Percentiles rank a stretch among this genome's conserved stretches.
phyloP scores from a whole-genome alignment of 108 stramenopile genomes.

The Licmophora abbreviata region DNA sequence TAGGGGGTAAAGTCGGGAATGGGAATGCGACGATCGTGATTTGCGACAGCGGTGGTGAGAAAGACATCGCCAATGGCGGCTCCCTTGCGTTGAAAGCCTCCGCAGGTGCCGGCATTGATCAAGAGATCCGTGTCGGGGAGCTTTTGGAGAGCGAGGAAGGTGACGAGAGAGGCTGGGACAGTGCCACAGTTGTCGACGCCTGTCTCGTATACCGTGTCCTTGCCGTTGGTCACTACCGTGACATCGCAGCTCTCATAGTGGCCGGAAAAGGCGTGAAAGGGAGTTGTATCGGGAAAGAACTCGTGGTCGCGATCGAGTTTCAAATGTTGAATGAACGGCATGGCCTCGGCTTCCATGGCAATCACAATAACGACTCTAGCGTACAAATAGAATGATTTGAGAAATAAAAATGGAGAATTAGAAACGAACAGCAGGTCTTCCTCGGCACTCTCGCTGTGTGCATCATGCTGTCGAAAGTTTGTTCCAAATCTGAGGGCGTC shows the following conservation, averaged over 20 bases:
- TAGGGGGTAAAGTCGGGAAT: slow-evolving; percentile 89
- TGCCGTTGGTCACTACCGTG: slow-evolving; percentile 89
- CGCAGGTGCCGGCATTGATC: slow-evolving; percentile 95
- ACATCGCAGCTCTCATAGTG: slow-evolving; percentile 67
- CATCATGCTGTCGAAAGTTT: too few relatives aligned
- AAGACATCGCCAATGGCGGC: slow-evolving; percentile 90
- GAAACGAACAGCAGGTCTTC: too few relatives aligned
- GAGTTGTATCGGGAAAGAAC: slow-evolving; percentile 71
- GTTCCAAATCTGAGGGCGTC: too few relatives aligned
- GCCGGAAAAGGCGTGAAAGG: slow-evolving; percentile 78
- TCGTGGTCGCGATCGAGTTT: slow-evolving; percentile 39
- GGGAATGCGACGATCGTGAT: slow-evolving; percentile 96
- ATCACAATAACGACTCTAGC: slow-evolving; percentile 70
- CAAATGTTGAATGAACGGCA: slow-evolving; percentile 78
- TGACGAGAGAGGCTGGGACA: slow-evolving; percentile 71
- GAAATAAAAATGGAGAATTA: too few relatives aligned
- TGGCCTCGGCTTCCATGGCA: slow-evolving; percentile 94
- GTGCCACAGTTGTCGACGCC: slow-evolving; percentile 95
- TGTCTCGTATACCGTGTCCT: slow-evolving; percentile 69
- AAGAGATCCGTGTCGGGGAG: slow-evolving; percentile 55
- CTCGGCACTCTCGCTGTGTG: too few relatives aligned
- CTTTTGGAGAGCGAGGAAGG: slow-evolving; percentile 72
- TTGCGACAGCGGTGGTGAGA: slow-evolving; percentile 75
- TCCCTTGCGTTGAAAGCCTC: slow-evolving; percentile 88
- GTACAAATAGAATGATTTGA: too few relatives aligned